phyloP scores from a whole-genome alignment of 106 monocot species.

The Platanthera zijinensis region DNA sequence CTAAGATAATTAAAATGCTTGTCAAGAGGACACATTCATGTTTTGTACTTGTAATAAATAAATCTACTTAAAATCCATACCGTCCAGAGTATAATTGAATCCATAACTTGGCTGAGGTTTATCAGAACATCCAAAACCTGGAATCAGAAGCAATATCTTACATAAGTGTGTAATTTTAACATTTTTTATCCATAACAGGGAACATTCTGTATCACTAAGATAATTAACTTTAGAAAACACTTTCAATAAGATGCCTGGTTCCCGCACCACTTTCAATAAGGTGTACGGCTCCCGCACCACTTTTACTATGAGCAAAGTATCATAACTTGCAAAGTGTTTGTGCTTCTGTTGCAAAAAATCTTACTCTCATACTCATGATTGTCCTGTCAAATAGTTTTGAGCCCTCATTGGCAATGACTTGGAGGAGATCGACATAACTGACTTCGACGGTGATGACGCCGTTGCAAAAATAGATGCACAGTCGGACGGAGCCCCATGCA shows the following conservation, averaged over 20 bases:
- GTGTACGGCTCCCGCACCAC: neutral
- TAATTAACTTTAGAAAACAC: neutral
- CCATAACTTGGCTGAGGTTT: constrained; percentile 98
- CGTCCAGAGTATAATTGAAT: constrained; percentile 93
- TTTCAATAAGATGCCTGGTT: too few species aligned
- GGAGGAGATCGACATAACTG: too few species aligned
- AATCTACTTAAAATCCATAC: constrained; percentile 27
- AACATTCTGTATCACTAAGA: neutral
- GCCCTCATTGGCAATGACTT: too few species aligned
- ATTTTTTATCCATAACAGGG: neutral
- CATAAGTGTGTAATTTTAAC: neutral
- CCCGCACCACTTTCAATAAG: neutral
- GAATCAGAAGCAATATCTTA: constrained; percentile 14
- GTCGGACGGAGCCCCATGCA: too few species aligned
- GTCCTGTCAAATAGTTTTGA: too few species aligned
- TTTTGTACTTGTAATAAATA: neutral
- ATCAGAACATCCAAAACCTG: constrained; percentile 98
- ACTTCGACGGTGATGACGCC: too few species aligned
- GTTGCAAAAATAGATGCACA: too few species aligned
- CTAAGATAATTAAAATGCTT: too few species aligned
- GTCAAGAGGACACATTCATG: neutral
- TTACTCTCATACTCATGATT: too few species aligned
- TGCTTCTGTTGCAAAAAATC: too few species aligned
- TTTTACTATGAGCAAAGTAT: too few species aligned
- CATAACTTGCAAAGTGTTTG: too few species aligned